Evolutionary conservation across 2,329 filamentous ascomycete species (phyloP), one percentile per base, ranked within the genome.

Genomic region (Colletotrichum plurivorum): DNA sequence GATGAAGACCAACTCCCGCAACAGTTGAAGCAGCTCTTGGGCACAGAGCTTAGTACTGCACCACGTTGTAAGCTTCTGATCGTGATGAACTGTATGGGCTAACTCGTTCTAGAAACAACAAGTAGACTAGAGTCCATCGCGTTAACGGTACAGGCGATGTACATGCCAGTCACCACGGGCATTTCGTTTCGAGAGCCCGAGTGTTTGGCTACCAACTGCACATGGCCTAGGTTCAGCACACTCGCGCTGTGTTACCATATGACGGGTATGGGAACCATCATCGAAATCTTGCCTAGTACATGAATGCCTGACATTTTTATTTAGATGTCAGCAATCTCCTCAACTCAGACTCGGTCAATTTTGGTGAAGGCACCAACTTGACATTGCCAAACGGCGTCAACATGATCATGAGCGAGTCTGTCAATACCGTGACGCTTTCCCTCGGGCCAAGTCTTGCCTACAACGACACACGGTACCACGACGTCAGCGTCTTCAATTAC

Each of bases 211-310:
- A 36, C n/a, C 9, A 31, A 58, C 25, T 58, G 56, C 1, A 58
- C 56, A 9, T 58, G 56, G 56, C 43, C 41, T 13, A 15, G 10
- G 4, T 58, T 58, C 12, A 58, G 25, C 56, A 58, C 56, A 15
- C 22, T 58, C 0, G 15, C 56, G 15, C 25, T 58, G 6, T 58
- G 56, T 20, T 25, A 58, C 2, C 4, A 16, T 1, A 22, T 22
- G 6, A 49, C 43, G 8, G 15, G 55, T n/a, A n/a, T n/a, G n/a
- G n/a, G n/a, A n/a, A n/a, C n/a, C n/a, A n/a, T n/a, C n/a, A n/a
- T n/a, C n/a, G n/a, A n/a, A n/a, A n/a, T n/a, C n/a, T 49, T 10
- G 27, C 13, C 46, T 20, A 4, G 10, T 22, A 2, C 22, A 22
- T 20, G 16, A 7, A 6, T 10, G 9, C 7, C 15, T 18, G 20